phyloP scores from a whole-genome alignment of 352 stramenopile genomes.

The Globisporangium solare region DNA sequence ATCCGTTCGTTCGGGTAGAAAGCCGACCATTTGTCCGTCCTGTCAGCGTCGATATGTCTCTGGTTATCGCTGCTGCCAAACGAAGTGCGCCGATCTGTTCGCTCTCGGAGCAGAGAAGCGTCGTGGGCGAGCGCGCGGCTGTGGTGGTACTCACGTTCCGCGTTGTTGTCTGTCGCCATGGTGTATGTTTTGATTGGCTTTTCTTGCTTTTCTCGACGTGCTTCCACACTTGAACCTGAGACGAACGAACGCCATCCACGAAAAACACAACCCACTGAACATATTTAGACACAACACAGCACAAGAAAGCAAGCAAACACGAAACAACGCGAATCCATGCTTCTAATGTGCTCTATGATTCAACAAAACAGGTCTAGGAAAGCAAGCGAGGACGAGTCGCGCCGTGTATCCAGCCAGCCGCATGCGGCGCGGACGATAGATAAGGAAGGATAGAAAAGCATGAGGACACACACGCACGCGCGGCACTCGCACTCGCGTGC shows the following conservation, averaged over 20 bases:
- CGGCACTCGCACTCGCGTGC: not conserved
- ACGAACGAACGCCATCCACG: not conserved
- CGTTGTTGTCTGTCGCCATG: not conserved
- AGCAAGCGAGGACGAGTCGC: not conserved
- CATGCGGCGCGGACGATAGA: no score
- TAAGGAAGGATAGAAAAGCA: not conserved
- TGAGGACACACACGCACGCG: not conserved
- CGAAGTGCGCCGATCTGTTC: not conserved
- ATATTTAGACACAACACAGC: not conserved
- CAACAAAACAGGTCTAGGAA: not conserved
- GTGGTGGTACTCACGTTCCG: not conserved
- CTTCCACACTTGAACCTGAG: not conserved
- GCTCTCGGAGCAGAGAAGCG: not conserved
- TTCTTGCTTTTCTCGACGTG: not conserved
- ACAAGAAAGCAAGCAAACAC: not conserved
- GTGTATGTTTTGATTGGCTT: not conserved
- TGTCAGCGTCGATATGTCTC: constrained; percentile 7
- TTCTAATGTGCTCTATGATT: constrained; percentile 1
- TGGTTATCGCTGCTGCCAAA: constrained; percentile 1
- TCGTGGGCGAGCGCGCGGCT: no score
- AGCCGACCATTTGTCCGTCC: constrained; percentile 44
- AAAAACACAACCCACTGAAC: not conserved
- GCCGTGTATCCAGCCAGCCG: no score
- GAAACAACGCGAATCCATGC: no score
- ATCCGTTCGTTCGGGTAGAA: constrained; percentile 56